phyloP scores from a whole-genome alignment of 331 rosid species.

The Rosa hybrid region DNA sequence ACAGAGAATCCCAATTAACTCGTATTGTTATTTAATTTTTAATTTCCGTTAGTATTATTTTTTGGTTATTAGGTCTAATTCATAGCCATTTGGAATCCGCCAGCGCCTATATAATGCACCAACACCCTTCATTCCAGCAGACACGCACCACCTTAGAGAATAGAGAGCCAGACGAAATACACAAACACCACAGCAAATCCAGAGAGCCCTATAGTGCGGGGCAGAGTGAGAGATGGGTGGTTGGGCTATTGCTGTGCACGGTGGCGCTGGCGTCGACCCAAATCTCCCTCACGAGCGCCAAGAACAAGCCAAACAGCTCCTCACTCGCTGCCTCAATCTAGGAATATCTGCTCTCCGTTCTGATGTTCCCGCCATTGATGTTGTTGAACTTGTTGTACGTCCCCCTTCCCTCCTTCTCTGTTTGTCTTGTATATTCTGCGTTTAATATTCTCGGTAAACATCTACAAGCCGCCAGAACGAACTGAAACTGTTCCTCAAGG shows the following conservation, averaged over 20 bases:
- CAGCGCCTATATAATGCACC: constrained; percentile 40
- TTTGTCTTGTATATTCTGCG: background rate
- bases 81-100: constrained; percentile 41
- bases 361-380: constrained; percentile 72
- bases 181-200: background rate
- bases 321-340: constrained; percentile 74
- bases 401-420: too few species aligned
- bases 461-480: background rate
- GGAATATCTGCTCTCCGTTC: constrained; percentile 82
- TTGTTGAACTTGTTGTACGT: constrained; percentile 91
- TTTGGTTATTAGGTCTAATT: background rate
- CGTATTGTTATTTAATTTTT: background rate
- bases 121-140: background rate
- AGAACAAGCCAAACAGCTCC: constrained; percentile 79
- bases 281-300: constrained; percentile 80
- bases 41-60: background rate
- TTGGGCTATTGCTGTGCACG: constrained; percentile 97
- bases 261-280: constrained; percentile 99
- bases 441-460: background rate
- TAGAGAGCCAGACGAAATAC: background rate
- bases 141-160: constrained; percentile 1
- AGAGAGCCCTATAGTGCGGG: background rate
- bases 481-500: too few species aligned
- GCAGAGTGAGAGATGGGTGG: constrained; percentile 45
- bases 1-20: background rate